Base-by-base conservation (phyloP, 2,329 filamentous ascomycete species). In the Daldinia sp. region DNA sequence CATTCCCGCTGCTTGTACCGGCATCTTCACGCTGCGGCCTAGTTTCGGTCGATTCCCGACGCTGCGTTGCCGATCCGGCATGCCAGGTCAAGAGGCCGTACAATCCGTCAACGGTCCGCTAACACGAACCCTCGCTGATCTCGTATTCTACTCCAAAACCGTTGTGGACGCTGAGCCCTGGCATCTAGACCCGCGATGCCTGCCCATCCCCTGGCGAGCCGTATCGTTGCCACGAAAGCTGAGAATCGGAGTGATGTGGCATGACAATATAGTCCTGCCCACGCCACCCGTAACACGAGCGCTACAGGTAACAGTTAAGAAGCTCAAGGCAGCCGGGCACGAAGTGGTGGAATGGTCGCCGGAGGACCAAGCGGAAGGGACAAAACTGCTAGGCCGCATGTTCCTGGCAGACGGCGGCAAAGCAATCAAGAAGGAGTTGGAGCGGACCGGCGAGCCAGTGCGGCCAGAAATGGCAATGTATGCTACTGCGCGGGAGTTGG, bases 61-160 rank as follows among this genome's bases (percentile, higher is more conserved):
- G 3, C 73, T 79, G 23, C 74, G 79, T 59, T 79, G 77, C 65
- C 76, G 84, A 39, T 87, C 85, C 1, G 87, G 86, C 7, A 81
- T 90, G 74, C 82, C 84, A 0, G 88, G 88, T 2, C 87, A 90
- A 70, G 88, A 90, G 72, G 85, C 86, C 2, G 84, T 90, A 0
- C 79, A 80, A 53, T 87, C 84, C 17, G 85, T 90, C 30, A 88
- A 89, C 66, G 88, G 88, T 0, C 88, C 88, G 0, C 80, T 91
- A 79, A 82, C 84, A 1, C 79, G 79, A 25, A 83, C 81, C 0
- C 75, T 90, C 0, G 77, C 78, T 4, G 87, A 88, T 62, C 77
- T 90, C 1, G 79, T 80, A 35, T 61, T 85, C 2, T 89, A 87
- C 73, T 81, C 82, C 72, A 80, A 79, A 58, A 75, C 79, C 0